phyloP scores from a whole-genome alignment of 73 alveolate genomes.

The Vitrella brassicaformis region DNA sequence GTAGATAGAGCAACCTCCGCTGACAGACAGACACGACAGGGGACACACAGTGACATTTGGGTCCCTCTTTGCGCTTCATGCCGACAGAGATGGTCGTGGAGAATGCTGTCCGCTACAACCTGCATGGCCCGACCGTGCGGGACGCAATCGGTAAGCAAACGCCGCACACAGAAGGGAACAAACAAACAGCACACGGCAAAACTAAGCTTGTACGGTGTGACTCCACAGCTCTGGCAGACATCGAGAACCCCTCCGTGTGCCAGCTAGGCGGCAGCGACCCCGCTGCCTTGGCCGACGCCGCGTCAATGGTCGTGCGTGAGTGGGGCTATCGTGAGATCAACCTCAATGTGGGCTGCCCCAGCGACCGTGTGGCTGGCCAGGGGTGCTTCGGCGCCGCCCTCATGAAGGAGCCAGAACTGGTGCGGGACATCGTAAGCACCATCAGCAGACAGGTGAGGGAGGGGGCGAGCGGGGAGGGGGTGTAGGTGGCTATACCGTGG shows the following conservation, averaged over 20 bases:
- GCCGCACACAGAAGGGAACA: not conserved
- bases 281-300: conserved; percentile 52
- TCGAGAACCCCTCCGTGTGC: conserved; percentile 68
- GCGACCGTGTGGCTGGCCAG: conserved; percentile 56
- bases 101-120: conserved; percentile 15
- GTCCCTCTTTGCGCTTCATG: no score
- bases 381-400: conserved; percentile 78
- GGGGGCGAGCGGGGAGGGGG: no score
- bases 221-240: not conserved
- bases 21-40: no score
- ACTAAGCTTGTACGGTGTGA: not conserved
- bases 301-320: conserved; percentile 44
- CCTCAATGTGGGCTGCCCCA: conserved; percentile 83
- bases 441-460: conserved; percentile 47
- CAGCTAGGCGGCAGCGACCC: conserved; percentile 83
- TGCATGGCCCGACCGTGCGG: conserved; percentile 8
- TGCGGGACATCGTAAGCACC: conserved; percentile 55
- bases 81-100: conserved; percentile 41
- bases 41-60: no score
- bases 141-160: conserved; percentile 5
- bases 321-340: conserved; percentile 74
- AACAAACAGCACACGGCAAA: not conserved
- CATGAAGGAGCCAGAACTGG: conserved; percentile 68
- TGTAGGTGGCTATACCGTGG: no score
- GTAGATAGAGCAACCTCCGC: no score